Conservation (phyloP, 306 rosid species). For the Quercus wislizeni region DNA sequence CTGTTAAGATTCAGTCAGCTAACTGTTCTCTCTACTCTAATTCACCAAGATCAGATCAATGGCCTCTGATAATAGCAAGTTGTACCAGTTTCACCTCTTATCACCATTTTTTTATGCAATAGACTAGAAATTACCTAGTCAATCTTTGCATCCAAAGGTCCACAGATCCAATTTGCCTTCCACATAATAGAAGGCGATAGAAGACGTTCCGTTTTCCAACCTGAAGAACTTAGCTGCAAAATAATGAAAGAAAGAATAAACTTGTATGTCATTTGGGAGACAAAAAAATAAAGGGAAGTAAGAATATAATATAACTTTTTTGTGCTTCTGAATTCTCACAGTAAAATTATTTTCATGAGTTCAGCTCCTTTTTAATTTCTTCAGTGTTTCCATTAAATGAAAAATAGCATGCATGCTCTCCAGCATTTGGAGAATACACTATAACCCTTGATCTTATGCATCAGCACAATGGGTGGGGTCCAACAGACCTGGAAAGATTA, state of each 20-base stretch:
- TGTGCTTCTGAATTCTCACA: no score
- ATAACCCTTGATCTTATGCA: not conserved
- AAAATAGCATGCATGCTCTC: not conserved
- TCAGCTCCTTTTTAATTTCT: no score
- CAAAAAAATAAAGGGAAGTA: not conserved
- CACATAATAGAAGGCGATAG: constrained; percentile 66
- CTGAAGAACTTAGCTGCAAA: constrained; percentile 69
- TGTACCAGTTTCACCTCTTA: not conserved
- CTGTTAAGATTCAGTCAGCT: not conserved
- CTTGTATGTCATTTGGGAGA: not conserved
- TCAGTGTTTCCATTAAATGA: not conserved
- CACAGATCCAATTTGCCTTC: constrained; percentile 80
- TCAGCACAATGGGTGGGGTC: not conserved
- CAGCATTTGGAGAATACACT: not conserved
- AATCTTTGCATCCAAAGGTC: constrained; percentile 47
- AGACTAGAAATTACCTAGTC: constrained; percentile 40
- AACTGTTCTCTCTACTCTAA: not conserved
- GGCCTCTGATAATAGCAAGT: not conserved
- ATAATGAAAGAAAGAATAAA: not conserved
- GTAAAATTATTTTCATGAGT: no score
- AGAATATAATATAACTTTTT: not conserved
- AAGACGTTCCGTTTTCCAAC: constrained; percentile 92
- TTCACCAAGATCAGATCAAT: not conserved
- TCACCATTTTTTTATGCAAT: not conserved
- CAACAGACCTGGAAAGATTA: not conserved